Evolutionary conservation across 306 rosid species (phyloP).

Genomic region (Pterocarpus macrocarpus): DNA sequence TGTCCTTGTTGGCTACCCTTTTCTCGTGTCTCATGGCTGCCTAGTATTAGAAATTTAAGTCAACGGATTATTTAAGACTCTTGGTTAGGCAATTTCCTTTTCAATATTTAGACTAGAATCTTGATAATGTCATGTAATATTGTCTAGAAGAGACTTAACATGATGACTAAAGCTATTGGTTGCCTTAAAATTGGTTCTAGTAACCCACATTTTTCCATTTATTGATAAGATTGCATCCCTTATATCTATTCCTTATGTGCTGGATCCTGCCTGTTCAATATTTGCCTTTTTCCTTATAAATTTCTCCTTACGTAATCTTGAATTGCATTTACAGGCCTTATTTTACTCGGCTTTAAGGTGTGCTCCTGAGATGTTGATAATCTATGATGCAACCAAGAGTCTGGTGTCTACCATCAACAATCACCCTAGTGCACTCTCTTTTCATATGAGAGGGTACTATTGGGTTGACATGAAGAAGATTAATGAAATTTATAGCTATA

Average conservation of each 20-base stretch:
- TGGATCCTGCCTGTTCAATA: conserved; percentile 11
- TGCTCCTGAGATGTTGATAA: conserved; percentile 83
- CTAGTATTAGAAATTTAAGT: too few relatives aligned
- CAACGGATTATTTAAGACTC: neutral
- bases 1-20: too few relatives aligned
- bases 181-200: neutral
- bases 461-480: conserved; percentile 88
- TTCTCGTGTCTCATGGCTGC: too few relatives aligned
- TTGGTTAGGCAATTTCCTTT: neutral
- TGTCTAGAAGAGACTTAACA: conserved; percentile 26
- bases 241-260: conserved; percentile 17
- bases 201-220: neutral
- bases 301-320: conserved; percentile 28
- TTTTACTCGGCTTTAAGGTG: conserved; percentile 85
- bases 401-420: conserved; percentile 78
- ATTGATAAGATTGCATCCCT: neutral
- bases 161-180: conserved; percentile 20
- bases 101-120: conserved; percentile 10
- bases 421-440: conserved; percentile 87
- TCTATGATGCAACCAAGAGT: conserved; percentile 75
- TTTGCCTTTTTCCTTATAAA: conserved; percentile 26
- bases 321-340: conserved; percentile 67
- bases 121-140: conserved; percentile 9
- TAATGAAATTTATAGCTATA: conserved; percentile 93
- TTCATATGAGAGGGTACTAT: conserved; percentile 90